These are phyloP conservation scores for Erigeron philadelphicus DNA, from an alignment of 140 eudicot genomes.

Conservation along the genomic window DNA sequence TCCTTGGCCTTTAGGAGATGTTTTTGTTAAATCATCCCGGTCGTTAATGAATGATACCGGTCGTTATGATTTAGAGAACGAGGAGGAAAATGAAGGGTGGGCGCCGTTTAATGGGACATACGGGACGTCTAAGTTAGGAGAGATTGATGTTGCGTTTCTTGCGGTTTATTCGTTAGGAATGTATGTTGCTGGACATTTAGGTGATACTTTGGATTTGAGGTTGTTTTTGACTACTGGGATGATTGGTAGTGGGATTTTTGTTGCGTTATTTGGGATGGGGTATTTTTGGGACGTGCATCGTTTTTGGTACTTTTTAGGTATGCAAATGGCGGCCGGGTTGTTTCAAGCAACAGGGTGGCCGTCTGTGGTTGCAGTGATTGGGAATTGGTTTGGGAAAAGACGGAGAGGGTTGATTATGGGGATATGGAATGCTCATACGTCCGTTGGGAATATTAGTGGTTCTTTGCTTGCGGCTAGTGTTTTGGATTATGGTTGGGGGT, in stretches of 20 bases:
- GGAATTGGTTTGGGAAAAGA: constrained; percentile 89
- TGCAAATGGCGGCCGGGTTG: constrained; percentile 94
- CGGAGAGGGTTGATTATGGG: constrained; percentile 94
- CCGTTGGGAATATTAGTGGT: constrained; percentile 80
- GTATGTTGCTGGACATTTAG: constrained; percentile 91
- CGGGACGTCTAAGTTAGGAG: constrained; percentile 70
- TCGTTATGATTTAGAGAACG: background rate
- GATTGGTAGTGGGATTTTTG: constrained; percentile 85
- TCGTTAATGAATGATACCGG: background rate
- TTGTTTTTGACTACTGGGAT: constrained; percentile 73
- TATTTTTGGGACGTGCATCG: constrained; percentile 63
- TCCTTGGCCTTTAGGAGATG: constrained; percentile 75
- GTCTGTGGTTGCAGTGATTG: constrained; percentile 89
- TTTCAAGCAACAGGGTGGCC: constrained; percentile 99
- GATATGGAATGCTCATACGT: constrained; percentile 92
- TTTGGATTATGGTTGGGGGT: constrained; percentile 92
- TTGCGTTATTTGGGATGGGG: constrained; percentile 77
- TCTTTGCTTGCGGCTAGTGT: constrained; percentile 84
- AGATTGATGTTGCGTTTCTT: constrained; percentile 80
- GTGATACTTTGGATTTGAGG: constrained; percentile 70
- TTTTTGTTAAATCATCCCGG: constrained; percentile 31
- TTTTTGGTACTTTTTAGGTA: constrained; percentile 58
- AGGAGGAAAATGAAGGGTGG: constrained; percentile 42
- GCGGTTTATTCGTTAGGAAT: constrained; percentile 73
- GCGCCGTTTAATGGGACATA: constrained; percentile 62